Evolutionary conservation across 305 asterid species (phyloP), one percentile per base, ranked within the genome.

Genomic region (Plantago rigida): DNA sequence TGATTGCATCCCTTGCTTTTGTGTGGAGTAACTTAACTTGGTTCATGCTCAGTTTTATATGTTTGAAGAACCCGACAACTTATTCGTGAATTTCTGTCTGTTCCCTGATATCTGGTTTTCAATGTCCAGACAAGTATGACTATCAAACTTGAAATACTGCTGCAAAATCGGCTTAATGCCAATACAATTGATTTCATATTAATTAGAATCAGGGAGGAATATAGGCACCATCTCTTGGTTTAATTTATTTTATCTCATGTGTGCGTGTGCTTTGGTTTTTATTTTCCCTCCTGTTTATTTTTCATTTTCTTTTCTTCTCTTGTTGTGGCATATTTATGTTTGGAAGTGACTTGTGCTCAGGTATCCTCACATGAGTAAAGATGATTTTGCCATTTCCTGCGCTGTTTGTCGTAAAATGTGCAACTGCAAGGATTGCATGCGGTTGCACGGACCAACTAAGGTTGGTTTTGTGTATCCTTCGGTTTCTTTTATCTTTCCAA

Each of bases 401-500:
- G 93, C 95, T 51, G 81, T 75, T 61, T 86, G 95, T 73, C 65
- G 57, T 39, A 36, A 67, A 3, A 84, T 78, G 64, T 86, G 95
- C 79, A 86, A 86, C 71, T 86, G 95, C 87, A 84, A 80, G 79
- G 48, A 73, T 39, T 86, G 95, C 79, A 58, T 86, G 84, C 73
- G 86, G 51, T 66, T 83, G 79, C 78, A 77, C 19, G 81, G 79
- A 13, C 78, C 85, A 22, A 64, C 63, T 3, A 75, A 60, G 86
- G 94, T 84, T 64, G 76, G 71, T 67, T 66, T 68, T 3, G 7
- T 52, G 14, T 15, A 31, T 60, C 64, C 55, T 51, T 8, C 9
- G 45, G 19, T 45, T 51, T 44, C 44, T 15, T n/a, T 63, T 41
- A 24, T 49, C 2, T 28, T 51, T 15, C 26, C 42, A 28, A 7